These are phyloP conservation scores for Petasospora rhodanensis DNA, from an alignment of 1,139 yeast genomes.

Conservation along the genomic window DNA sequence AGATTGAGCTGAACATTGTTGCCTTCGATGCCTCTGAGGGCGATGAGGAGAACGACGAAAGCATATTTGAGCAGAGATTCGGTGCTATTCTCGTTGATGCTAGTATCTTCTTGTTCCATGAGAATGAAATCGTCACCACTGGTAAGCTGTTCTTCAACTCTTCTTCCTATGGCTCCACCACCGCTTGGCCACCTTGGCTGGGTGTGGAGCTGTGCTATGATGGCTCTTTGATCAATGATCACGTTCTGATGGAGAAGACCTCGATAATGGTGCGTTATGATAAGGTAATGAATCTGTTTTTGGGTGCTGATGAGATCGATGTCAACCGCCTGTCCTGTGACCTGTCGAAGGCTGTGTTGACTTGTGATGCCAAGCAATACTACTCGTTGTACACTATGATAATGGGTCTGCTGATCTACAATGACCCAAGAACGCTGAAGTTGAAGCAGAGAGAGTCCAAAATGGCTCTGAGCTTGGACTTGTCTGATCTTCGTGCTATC, in stretches of 20 bases:
- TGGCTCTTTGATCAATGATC: slow-evolving; percentile 50
- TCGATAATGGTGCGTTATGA: slow-evolving; percentile 59
- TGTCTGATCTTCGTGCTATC: slow-evolving; percentile 54
- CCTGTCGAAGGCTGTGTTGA: slow-evolving; percentile 63
- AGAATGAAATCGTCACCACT: slow-evolving; percentile 39
- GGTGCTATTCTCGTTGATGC: slow-evolving; percentile 69
- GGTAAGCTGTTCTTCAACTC: slow-evolving; percentile 40
- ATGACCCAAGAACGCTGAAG: slow-evolving; percentile 57
- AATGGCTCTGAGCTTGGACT: slow-evolving; percentile 64
- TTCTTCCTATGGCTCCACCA: slow-evolving; percentile 37
- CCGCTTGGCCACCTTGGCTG: slow-evolving; percentile 82
- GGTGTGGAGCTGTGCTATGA: slow-evolving; percentile 74
- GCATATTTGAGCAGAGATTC: slow-evolving; percentile 62
- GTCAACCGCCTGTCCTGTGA: slow-evolving; percentile 50
- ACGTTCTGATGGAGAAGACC: slow-evolving; percentile 59
- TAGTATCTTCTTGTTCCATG: slow-evolving; percentile 62
- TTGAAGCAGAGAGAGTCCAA: slow-evolving; percentile 60
- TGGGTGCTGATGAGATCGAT: slow-evolving; percentile 31
- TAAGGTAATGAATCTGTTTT: slow-evolving; percentile 29
- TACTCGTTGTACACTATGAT: slow-evolving; percentile 59
- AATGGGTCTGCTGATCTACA: slow-evolving; percentile 61
- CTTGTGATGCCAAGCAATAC: slow-evolving; percentile 73
- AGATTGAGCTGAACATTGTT: slow-evolving; percentile 63
- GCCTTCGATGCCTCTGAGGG: slow-evolving; percentile 44
- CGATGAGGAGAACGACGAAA: slow-evolving; percentile 44